These are phyloP conservation scores for Herpetospermum pedunculosum DNA, from an alignment of 306 rosid species.

Conservation along the genomic window DNA sequence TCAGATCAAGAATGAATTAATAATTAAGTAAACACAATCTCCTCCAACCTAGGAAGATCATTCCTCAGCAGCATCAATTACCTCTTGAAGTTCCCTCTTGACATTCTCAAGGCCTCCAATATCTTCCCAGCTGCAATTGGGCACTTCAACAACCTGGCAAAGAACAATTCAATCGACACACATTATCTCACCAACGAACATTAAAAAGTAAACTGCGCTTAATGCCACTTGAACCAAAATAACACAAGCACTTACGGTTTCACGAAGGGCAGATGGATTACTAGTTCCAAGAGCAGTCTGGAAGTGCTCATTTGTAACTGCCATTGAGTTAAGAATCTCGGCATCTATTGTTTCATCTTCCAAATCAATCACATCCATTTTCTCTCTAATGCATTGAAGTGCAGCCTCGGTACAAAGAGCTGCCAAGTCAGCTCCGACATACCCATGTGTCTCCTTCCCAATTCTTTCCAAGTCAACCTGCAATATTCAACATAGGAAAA, in stretches of 20 bases:
- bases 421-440: conserved; percentile 67
- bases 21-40: neutral
- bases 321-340: conserved; percentile 48
- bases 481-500: neutral
- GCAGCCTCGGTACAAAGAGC: conserved; percentile 74
- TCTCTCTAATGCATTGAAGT: conserved; percentile 60
- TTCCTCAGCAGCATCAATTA: neutral
- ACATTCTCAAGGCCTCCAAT: conserved; percentile 25
- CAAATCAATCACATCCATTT: conserved; percentile 58
- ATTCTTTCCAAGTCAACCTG: conserved; percentile 56
- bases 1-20: neutral
- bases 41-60: neutral
- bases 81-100: conserved; percentile 30
- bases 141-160: conserved; percentile 19
- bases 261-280: conserved; percentile 64
- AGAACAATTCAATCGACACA: neutral
- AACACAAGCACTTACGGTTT: conserved; percentile 33
- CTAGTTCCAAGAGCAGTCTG: conserved; percentile 61
- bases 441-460: conserved; percentile 49
- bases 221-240: neutral
- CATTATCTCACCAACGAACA: neutral
- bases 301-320: conserved; percentile 59
- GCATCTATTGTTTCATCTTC: conserved; percentile 63
- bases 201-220: neutral
- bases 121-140: conserved; percentile 21